phyloP scores from a whole-genome alignment of 306 rosid species.

The Cicer pinnatifidum region DNA sequence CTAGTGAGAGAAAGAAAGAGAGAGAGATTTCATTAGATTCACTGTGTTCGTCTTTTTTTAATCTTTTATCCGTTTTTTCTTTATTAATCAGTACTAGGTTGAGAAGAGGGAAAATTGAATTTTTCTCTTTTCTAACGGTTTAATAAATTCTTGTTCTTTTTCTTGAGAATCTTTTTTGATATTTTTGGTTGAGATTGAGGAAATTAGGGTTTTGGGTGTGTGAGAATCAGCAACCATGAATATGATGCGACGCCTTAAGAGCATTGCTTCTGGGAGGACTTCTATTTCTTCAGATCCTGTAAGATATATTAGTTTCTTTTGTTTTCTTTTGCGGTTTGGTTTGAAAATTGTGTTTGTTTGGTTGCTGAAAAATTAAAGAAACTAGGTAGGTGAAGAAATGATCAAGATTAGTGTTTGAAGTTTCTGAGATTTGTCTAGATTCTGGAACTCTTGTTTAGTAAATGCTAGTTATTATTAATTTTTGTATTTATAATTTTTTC shows the following conservation, averaged over 20 bases:
- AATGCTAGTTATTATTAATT: not conserved
- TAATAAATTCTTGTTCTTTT: not conserved
- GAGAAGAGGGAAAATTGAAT: conserved; percentile 50
- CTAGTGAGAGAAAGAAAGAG: conserved; percentile 30
- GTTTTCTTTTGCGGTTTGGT: not conserved
- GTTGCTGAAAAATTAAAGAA: conserved; percentile 24
- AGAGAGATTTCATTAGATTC: not conserved
- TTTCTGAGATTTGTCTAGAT: conserved; percentile 15
- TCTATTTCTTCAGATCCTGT: conserved; percentile 94
- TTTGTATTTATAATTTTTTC: not conserved
- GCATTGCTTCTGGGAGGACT: conserved; percentile 92
- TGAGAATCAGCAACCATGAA: conserved; percentile 57
- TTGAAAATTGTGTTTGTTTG: conserved; percentile 17
- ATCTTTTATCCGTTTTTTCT: conserved; percentile 1
- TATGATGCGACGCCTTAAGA: conserved; percentile 94
- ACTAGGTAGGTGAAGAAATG: conserved; percentile 19
- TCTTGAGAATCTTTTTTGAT: not conserved
- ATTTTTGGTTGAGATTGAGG: conserved; percentile 36
- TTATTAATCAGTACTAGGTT: conserved; percentile 29
- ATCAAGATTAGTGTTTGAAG: conserved; percentile 6
- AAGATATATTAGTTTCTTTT: conserved; percentile 37
- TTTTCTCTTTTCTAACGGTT: conserved; percentile 60
- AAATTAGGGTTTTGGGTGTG: conserved; percentile 48
- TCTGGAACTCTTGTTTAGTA: not conserved
- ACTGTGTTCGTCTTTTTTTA: conserved; percentile 17